A percentile compares a stretch with the other conserved stretches of the same genome.
These are phyloP conservation scores for Aspergillus asperescens DNA, from an alignment of 495 filamentous ascomycete species.

Conservation along the genomic window DNA sequence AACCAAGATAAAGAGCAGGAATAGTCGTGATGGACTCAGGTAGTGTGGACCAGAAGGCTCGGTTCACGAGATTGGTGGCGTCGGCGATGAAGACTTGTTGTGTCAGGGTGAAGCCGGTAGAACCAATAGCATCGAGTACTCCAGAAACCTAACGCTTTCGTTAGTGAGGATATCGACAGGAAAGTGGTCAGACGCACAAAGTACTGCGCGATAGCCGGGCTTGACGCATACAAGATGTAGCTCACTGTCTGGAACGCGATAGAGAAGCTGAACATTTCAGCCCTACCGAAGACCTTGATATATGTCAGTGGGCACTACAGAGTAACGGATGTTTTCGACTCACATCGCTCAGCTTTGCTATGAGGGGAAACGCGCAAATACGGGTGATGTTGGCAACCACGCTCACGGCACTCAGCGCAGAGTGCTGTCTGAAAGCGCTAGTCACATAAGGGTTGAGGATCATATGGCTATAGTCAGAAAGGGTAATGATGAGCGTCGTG, in stretches of 20 bases:
- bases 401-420: constrained; percentile 23
- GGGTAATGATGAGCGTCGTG: constrained; percentile 23
- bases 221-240: constrained; percentile 21
- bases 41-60: constrained; percentile 25
- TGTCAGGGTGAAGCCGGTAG: constrained; percentile 24
- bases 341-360: constrained; percentile 25
- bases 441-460: constrained; percentile 23
- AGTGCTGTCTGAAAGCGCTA: constrained; percentile 23
- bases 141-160: constrained; percentile 15
- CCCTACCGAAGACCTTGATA: constrained; percentile 18
- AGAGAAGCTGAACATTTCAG: constrained; percentile 25
- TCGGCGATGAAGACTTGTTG: constrained; percentile 28
- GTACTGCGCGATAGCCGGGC: constrained; percentile 22
- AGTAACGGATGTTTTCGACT: not conserved
- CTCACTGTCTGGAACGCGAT: constrained; percentile 14
- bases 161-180: not conserved
- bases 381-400: constrained; percentile 25
- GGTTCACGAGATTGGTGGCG: constrained; percentile 25
- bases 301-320: not conserved
- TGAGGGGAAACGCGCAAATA: constrained; percentile 24
- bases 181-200: constrained; percentile 10
- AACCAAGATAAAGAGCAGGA: constrained; percentile 22
- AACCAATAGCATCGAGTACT: constrained; percentile 26
- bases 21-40: constrained; percentile 23
- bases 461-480: constrained; percentile 23